A percentile compares a stretch with the other conserved stretches of the same genome.
Conservation (phyloP, 78 protist genomes). For the Cavenderia fasciculata region DNA sequence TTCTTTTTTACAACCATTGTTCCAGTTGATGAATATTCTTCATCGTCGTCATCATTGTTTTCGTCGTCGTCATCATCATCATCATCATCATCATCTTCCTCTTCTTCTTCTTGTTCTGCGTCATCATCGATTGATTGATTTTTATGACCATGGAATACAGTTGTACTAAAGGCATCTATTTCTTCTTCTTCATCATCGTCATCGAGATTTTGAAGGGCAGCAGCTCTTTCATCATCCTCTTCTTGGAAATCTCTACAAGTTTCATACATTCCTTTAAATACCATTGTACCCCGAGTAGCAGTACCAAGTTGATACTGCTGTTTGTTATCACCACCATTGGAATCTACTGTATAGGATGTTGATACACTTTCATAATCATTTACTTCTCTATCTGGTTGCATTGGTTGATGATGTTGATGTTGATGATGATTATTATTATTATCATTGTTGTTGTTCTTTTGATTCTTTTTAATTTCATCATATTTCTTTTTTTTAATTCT, state of each 20-base stretch:
- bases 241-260: conserved; percentile 47
- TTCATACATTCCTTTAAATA: conserved; percentile 47
- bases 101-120: background rate
- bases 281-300: conserved; percentile 14
- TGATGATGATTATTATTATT: background rate
- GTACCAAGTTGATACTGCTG: background rate
- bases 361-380: too few species aligned
- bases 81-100: background rate
- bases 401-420: background rate
- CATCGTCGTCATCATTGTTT: conserved; percentile 22
- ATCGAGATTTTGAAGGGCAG: background rate
- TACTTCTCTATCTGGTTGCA: too few species aligned
- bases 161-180: conserved; percentile 61
- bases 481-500: conserved; percentile 52
- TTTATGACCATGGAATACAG: conserved; percentile 33
- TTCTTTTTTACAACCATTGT: conserved; percentile 36
- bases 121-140: background rate
- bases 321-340: background rate
- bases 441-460: background rate
- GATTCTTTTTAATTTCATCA: conserved; percentile 25
- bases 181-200: conserved; percentile 40
- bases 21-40: conserved; percentile 48
- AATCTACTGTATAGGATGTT: background rate
- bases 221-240: conserved; percentile 34
- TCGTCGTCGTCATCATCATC: conserved; percentile 11